Percentiles rank a stretch among this genome's conserved stretches.
These are phyloP conservation scores for Albugo laibachii DNA, from an alignment of 352 stramenopile species.

Conservation along the genomic window DNA sequence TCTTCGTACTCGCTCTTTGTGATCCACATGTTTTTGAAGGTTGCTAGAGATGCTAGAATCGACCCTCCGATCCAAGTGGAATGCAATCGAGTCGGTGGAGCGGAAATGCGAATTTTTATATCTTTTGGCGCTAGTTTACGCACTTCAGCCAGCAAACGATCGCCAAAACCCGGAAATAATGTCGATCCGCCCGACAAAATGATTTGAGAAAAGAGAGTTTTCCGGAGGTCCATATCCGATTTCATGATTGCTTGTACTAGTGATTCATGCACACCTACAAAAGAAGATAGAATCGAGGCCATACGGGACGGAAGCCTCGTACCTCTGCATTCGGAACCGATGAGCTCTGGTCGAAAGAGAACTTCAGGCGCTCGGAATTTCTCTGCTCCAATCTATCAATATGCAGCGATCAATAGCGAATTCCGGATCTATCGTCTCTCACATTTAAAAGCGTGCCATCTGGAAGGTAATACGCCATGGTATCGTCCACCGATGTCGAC, in stretches of 20 bases:
- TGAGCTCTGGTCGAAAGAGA: conserved; percentile 66
- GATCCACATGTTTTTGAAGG: conserved; percentile 99
- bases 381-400: conserved; percentile 44
- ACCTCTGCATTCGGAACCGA: conserved; percentile 51
- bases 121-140: conserved; percentile 77
- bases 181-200: conserved; percentile 90
- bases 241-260: conserved; percentile 90
- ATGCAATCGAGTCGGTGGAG: conserved; percentile 87
- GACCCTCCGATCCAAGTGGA: conserved; percentile 96
- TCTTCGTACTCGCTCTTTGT: conserved; percentile 97
- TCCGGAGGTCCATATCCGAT: conserved; percentile 92
- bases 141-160: conserved; percentile 89
- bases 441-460: conserved; percentile 74
- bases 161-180: conserved; percentile 87
- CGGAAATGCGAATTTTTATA: conserved; percentile 92
- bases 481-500: conserved; percentile 18
- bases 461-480: conserved; percentile 57
- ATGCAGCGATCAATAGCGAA: not conserved
- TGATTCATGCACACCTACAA: conserved; percentile 64
- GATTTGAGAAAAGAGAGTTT: conserved; percentile 85
- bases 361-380: conserved; percentile 65
- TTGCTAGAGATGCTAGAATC: conserved; percentile 92
- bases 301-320: not conserved
- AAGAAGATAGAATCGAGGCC: not conserved
- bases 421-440: not conserved